Conservation (phyloP, 768 basidiomycete genomes). For the Pholiota molesta region DNA sequence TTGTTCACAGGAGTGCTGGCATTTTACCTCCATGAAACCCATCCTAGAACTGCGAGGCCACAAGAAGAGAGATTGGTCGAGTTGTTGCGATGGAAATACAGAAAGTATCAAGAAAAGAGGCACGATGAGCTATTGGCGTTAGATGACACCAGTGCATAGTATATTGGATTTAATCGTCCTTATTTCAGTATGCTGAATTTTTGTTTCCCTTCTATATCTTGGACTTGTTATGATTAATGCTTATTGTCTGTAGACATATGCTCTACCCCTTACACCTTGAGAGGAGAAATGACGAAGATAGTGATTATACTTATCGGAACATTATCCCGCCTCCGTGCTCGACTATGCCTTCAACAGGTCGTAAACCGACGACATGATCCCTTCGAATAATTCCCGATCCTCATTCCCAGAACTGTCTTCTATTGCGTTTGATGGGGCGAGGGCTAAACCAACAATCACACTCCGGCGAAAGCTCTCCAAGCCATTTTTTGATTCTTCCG, state of each 20-base stretch:
- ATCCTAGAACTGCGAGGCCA: slow-evolving; percentile 71
- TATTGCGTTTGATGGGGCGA: slow-evolving; percentile 42
- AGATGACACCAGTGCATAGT: slow-evolving; percentile 32
- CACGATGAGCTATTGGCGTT: slow-evolving; percentile 40
- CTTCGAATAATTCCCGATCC: slow-evolving; percentile 50
- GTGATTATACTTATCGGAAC: not conserved
- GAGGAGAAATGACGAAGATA: not conserved
- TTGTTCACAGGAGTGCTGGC: slow-evolving; percentile 79
- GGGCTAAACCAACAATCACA: slow-evolving; percentile 77
- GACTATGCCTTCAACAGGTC: slow-evolving; percentile 32
- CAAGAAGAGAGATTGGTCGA: slow-evolving; percentile 55
- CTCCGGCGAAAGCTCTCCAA: slow-evolving; percentile 51
- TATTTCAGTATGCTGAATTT: not conserved
- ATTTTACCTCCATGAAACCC: slow-evolving; percentile 78
- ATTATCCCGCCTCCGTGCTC: not conserved
- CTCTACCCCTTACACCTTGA: not conserved
- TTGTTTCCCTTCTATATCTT: not conserved
- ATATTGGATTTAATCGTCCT: not conserved
- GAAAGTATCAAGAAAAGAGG: slow-evolving; percentile 41
- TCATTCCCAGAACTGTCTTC: slow-evolving; percentile 31
- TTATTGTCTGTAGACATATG: not conserved
- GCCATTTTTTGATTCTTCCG: slow-evolving; percentile 42
- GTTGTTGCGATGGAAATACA: slow-evolving; percentile 72
- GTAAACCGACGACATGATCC: slow-evolving; percentile 51
- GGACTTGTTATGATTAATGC: not conserved